Evolutionary conservation across 371 early-diverging fungal species (phyloP).

Genomic region (Mucor lusitanicus): DNA sequence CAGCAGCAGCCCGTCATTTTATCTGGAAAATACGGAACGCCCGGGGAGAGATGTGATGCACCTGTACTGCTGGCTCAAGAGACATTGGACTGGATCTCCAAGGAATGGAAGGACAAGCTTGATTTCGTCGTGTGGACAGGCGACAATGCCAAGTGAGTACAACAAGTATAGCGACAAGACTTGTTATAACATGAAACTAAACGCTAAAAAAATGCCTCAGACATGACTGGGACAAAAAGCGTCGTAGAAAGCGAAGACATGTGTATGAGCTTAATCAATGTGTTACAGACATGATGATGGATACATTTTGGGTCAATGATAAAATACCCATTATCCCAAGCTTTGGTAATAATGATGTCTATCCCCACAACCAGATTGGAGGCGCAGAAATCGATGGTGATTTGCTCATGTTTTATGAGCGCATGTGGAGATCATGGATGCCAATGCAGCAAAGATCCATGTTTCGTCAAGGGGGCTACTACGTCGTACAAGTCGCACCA

Average conservation of each 20-base stretch:
- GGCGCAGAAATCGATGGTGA: constrained; percentile 22
- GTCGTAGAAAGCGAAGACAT: constrained; percentile 60
- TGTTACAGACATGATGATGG: constrained; percentile 38
- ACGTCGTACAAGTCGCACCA: constrained; percentile 53
- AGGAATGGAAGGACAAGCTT: constrained; percentile 54
- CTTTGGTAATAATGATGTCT: constrained; percentile 84
- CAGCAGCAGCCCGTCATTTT: neutral
- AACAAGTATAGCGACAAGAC: neutral
- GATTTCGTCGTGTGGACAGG: constrained; percentile 88
- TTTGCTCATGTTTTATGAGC: constrained; percentile 41
- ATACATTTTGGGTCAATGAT: constrained; percentile 25
- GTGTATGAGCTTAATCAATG: constrained; percentile 53
- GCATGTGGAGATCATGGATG: constrained; percentile 62
- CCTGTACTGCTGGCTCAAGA: constrained; percentile 67
- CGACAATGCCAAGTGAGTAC: constrained; percentile 69
- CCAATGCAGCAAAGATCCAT: constrained; percentile 56
- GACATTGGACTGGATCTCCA: constrained; percentile 69
- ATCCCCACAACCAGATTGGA: constrained; percentile 66
- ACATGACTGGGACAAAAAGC: constrained; percentile 74
- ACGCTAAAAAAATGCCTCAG: constrained; percentile 35
- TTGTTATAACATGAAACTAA: neutral
- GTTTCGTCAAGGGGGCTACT: constrained; percentile 75
- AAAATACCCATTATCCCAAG: constrained; percentile 62
- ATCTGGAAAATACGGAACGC: constrained; percentile 42
- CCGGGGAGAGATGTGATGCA: constrained; percentile 70